Evolutionary conservation across 1,284 basidiomycete species (phyloP), one percentile per base, ranked within the genome.

Genomic region (Pseudozyma sp.): DNA sequence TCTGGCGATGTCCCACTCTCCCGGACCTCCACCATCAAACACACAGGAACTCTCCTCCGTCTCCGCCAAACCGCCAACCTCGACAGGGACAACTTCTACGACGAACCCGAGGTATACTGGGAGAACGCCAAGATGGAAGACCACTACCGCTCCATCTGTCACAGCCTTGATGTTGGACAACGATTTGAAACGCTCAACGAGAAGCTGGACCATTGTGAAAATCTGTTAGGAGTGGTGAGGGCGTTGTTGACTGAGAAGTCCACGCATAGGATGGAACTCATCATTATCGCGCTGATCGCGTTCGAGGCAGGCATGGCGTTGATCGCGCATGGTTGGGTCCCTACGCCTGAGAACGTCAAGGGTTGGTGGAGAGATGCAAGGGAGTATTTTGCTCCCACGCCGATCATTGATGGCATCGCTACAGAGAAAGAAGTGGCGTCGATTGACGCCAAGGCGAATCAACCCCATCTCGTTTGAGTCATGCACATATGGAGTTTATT

Each of bases 81-180:
- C 4, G 80, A 79, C 59, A 53, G 68, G 1, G 83, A 83, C 57
- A 83, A 81, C 59, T 82, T 83, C 45, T 70, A 83, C 54, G 83
- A 84, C 58, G 82, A 83, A 49, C 82, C 81, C 18, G 82, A 84
- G 44, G 72, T 82, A 21, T 83, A 83, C 58, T 84, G 83, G 83
- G 83, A 84, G 44, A 84, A 84, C 52, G 57, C 59, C 9, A 66
- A 65, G 39, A 69, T 83, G 69, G 80, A 82, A 47, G 70, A 82
- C 16, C 78, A 83, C 61, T 83, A 83, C 60, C 75, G 81, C 10
- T 64, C 68, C 59, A 82, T 82, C 47, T 84, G 82, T 53, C 49
- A 61, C 56, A 74, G 70, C 4, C 70, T 84, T 19, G 83, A 84
- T 61, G 79, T 84, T 14, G 64, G 74, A 19, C 69, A 74, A 42